Evolutionary conservation across 2,329 filamentous ascomycete genomes (phyloP).

Genomic region (Penicillium paneum): DNA sequence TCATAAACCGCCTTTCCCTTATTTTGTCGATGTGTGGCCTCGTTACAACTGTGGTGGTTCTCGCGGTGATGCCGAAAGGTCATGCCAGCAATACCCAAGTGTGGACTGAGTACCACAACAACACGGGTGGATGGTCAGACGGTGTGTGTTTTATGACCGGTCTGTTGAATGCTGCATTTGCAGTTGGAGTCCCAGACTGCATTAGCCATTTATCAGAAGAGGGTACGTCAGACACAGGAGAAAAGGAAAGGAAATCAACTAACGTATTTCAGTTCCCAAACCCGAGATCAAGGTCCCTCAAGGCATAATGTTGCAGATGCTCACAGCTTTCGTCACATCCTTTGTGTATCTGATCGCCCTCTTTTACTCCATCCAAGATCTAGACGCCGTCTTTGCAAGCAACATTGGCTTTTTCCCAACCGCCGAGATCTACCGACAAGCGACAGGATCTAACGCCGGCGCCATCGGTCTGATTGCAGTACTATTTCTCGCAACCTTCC

Average conservation of each 20-base stretch:
- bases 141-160: conserved; percentile 53
- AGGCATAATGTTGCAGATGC: conserved; percentile 47
- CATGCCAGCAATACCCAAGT: conserved; percentile 27
- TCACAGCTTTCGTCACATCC: conserved; percentile 42
- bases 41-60: conserved; percentile 48
- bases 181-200: conserved; percentile 63
- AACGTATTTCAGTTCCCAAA: conserved; percentile 19
- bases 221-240: conserved; percentile 14
- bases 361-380: conserved; percentile 35
- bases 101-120: conserved; percentile 30
- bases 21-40: conserved; percentile 51
- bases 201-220: conserved; percentile 62
- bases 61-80: conserved; percentile 47
- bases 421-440: conserved; percentile 63
- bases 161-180: conserved; percentile 63
- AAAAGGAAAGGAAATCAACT: neutral
- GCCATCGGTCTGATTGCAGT: conserved; percentile 54
- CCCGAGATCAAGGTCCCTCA: conserved; percentile 42
- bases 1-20: conserved; percentile 55
- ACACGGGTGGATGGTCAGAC: conserved; percentile 32
- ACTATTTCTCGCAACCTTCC: conserved; percentile 52
- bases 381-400: conserved; percentile 54
- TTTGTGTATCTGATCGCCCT: conserved; percentile 50
- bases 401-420: conserved; percentile 54
- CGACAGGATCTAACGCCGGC: conserved; percentile 51